Evolutionary conservation across 805 yeast genomes (phyloP).

Genomic region (Hanseniaspora lachancei): DNA sequence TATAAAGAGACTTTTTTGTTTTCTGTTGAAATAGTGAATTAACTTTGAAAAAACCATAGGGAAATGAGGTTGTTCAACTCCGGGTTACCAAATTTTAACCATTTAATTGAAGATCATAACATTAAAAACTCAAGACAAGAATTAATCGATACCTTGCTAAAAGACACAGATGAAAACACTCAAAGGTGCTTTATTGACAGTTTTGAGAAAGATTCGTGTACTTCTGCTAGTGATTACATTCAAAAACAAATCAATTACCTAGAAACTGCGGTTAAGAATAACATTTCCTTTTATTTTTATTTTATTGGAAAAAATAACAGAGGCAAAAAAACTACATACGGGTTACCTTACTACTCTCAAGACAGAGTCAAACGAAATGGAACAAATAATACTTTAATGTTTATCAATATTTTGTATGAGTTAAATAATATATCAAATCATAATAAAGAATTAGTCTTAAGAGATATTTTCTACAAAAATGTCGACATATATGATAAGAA

Average conservation of each 20-base stretch:
- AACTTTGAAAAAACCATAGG: neutral
- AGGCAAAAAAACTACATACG: neutral
- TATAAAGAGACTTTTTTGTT: neutral
- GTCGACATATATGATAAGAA: conserved; percentile 35
- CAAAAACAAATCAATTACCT: neutral
- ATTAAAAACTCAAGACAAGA: neutral
- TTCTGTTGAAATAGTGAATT: neutral
- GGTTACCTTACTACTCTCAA: neutral
- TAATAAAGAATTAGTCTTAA: conserved; percentile 24
- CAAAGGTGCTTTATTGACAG: neutral
- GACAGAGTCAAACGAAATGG: neutral
- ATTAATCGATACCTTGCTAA: neutral
- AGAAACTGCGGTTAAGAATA: neutral
- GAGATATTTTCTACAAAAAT: conserved; percentile 55
- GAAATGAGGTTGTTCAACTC: neutral
- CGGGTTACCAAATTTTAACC: conserved; percentile 8
- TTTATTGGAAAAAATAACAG: neutral
- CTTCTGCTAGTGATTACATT: neutral
- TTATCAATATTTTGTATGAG: conserved; percentile 6
- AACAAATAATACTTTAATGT: conserved; percentile 3
- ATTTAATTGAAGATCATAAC: neutral
- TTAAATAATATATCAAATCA: neutral
- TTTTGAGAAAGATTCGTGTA: neutral
- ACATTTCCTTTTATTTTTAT: conserved; percentile 7
- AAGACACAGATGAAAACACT: neutral